Conservation (phyloP, 192 early-diverging fungal genomes). For the Backusella tuberculispora region DNA sequence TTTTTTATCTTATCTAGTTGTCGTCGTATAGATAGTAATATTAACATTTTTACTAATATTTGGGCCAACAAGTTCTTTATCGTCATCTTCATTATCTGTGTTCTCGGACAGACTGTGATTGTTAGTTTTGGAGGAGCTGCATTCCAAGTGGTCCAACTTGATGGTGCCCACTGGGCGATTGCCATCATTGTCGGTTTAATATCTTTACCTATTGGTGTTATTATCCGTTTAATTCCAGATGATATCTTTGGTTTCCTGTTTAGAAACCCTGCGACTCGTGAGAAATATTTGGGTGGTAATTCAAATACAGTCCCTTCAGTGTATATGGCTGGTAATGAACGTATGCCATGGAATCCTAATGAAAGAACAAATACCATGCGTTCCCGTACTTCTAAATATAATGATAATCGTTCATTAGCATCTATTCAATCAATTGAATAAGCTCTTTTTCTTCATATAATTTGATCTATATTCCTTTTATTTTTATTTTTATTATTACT, state of each 20-base stretch:
- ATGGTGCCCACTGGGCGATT: slow-evolving; percentile 81
- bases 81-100: slow-evolving; percentile 74
- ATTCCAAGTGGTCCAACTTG: slow-evolving; percentile 74
- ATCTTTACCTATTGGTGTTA: slow-evolving; percentile 81
- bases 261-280: slow-evolving; percentile 31
- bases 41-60: slow-evolving; percentile 90
- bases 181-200: slow-evolving; percentile 77
- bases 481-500: no score
- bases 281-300: slow-evolving; percentile 30
- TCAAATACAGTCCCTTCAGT: slow-evolving; percentile 13
- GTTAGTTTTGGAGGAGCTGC: slow-evolving; percentile 86
- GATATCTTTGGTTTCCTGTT: slow-evolving; percentile 45
- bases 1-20: slow-evolving; percentile 59
- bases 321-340: slow-evolving; percentile 40
- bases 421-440: neutral
- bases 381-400: neutral
- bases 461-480: no score
- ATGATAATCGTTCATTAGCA: neutral
- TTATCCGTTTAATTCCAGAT: slow-evolving; percentile 86
- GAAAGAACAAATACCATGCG: slow-evolving; percentile 8
- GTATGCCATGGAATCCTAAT: slow-evolving; percentile 46
- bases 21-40: slow-evolving; percentile 70
- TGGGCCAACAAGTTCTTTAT: slow-evolving; percentile 80
- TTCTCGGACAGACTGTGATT: slow-evolving; percentile 83
- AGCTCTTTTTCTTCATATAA: no score